Percentiles rank a stretch among this genome's conserved stretches.
Evolutionary conservation across 2,329 filamentous ascomycete genomes (phyloP).

Genomic region (Boeremia exigua): DNA sequence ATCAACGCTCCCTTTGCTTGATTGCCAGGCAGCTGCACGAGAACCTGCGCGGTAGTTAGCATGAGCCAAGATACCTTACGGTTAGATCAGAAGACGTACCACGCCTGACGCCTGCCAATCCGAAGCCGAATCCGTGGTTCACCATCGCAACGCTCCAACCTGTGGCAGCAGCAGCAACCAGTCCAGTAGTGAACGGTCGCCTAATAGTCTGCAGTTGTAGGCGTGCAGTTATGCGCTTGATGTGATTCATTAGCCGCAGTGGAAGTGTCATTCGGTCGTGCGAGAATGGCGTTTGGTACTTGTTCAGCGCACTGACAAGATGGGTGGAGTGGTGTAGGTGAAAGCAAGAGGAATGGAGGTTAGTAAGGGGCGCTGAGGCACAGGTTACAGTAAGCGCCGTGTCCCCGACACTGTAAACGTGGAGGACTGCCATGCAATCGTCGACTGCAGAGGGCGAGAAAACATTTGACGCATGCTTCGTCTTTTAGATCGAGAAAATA

Average conservation of each 20-base stretch:
- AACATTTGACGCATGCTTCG: neutral
- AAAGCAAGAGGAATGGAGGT: neutral
- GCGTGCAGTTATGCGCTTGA: neutral
- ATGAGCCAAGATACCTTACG: neutral
- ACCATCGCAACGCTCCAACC: neutral
- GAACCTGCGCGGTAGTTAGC: slow-evolving; percentile 8
- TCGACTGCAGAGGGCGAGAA: neutral
- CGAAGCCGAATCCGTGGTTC: neutral
- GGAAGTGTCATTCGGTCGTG: neutral
- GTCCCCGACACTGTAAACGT: neutral
- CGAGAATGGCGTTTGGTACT: neutral
- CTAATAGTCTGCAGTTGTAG: neutral
- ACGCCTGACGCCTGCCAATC: neutral
- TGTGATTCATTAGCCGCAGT: neutral
- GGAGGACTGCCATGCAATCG: neutral
- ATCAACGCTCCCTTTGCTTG: slow-evolving; percentile 22
- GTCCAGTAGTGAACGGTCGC: neutral
- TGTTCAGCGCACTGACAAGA: neutral
- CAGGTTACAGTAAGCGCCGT: neutral
- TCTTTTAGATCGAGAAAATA: neutral
- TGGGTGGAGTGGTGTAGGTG: neutral
- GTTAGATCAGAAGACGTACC: neutral
- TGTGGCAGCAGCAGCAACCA: neutral
- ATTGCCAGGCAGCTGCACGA: slow-evolving; percentile 20
- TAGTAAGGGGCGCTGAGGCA: neutral